phyloP scores from a whole-genome alignment of 108 stramenopile genomes.

The Cyclotella atomus region DNA sequence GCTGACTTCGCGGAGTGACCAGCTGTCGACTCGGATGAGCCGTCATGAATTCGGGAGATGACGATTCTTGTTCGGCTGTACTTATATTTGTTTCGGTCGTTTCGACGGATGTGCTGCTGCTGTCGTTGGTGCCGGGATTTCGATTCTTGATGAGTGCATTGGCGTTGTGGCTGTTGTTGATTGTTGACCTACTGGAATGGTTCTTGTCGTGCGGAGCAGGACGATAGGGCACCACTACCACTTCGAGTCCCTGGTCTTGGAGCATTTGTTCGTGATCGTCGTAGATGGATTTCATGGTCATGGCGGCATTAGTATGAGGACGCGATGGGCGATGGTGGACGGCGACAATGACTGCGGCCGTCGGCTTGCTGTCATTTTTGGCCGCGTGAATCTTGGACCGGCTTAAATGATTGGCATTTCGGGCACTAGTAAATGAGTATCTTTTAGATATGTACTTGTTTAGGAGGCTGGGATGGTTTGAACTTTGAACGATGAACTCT shows the following conservation, averaged over 20 bases:
- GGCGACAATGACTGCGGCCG: too few species aligned
- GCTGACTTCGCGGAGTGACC: conserved; percentile 1
- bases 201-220: conserved; percentile 13
- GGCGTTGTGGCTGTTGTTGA: not conserved
- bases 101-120: too few species aligned
- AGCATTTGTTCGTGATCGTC: conserved; percentile 42
- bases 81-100: not conserved
- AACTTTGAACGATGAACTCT: not conserved
- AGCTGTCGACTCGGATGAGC: conserved; percentile 1
- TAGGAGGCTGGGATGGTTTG: not conserved
- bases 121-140: not conserved
- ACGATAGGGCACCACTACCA: conserved; percentile 39
- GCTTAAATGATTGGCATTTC: too few species aligned
- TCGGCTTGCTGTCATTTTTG: too few species aligned
- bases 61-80: not conserved
- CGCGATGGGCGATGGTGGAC: too few species aligned
- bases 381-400: too few species aligned
- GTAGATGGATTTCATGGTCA: conserved; percentile 17
- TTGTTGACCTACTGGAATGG: not conserved
- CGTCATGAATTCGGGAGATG: not conserved
- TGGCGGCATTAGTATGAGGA: not conserved
- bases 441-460: too few species aligned
- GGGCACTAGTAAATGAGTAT: too few species aligned
- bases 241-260: conserved; percentile 45
- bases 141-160: too few species aligned